Evolutionary conservation across 1,284 basidiomycete genomes (phyloP), one percentile per base, ranked within the genome.

Genomic region (Blastosporella zonata): DNA sequence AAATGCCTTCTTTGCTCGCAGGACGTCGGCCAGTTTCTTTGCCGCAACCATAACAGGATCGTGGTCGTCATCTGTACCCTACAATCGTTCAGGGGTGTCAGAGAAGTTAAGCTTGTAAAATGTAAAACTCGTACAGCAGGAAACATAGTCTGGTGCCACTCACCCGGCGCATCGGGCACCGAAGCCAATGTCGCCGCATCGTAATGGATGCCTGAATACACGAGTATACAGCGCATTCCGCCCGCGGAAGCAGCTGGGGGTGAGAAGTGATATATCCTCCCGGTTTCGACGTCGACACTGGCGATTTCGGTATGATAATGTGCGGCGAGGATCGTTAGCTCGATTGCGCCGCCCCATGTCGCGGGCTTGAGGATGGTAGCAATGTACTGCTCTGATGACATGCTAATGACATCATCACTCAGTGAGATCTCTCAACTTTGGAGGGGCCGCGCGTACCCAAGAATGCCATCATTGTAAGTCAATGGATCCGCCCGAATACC

Each of bases 121-220:
- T 9, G 21, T 25, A 12, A 31, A 6, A 38, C 22, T 22, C 49
- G 29, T 46, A 77, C 77, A 8, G 81, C 70, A 12, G 87, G 83
- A 63, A 96, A 91, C 27, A 93, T 67, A 6, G 88, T 93, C 56
- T 93, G 90, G 67, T 96, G 93, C 77, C 93, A 97, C 50, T 90
- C 90, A 8, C 75, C 64, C 0, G 90, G 88, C 0, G 88, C 86
- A 39, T 84, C 82, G 2, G 73, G 69, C 62, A 79, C 74, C 0
- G 91, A 94, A n/a, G 92, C 81, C 28, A 94, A 68, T 0, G 87
- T 86, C 9, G 87, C 81, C 7, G 90, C 90, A 64, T 97, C 94
- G 66, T 97, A 97, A 67, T 96, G 93, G 46, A 96, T 95, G 6
- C 93, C 94, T 1, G 90, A 93, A 68, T 97, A 97, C 2, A 97